Evolutionary conservation across 2,329 filamentous ascomycete species (phyloP), one percentile per base, ranked within the genome.

Genomic region (Sclerotinia minor): DNA sequence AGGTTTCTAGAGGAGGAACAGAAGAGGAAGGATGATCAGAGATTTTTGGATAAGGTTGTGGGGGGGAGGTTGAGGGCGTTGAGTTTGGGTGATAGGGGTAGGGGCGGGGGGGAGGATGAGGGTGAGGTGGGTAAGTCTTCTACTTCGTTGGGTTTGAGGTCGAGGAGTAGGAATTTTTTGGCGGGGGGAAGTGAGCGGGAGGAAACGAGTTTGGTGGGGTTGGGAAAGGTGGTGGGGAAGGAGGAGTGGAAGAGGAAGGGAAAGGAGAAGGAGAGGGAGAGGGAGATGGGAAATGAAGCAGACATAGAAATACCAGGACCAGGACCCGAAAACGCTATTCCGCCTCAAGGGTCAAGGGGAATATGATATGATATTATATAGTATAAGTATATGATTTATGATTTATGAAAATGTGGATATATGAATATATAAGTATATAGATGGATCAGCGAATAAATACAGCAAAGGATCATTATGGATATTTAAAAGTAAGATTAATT

Each of bases 41-140:
- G 26, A 2, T 60, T 60, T 35, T 60, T 60, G 44, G 58, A 47
- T 47, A 49, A 44, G 26, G 58, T 60, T 35, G 58, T 60, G 58
- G 58, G 58, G 2, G 44, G 58, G 2, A 32, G 58, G 13, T 49
- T 60, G 4, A 60, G 44, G 13, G 58, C 41, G 1, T 24, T 60
- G 0, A 60, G 58, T 60, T 60, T 49, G 7, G 58, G 58, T 1
- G 32, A 21, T 19, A 47, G 58, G 15, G 35, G 32, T 35, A 7
- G 5, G 32, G 32, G 58, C 49, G 58, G 58, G 58, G 2, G 44
- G 58, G 2, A 32, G 58, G 13, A 35, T 9, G 7, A 9, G 35
- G 41, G 47, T 60, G 57, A 26, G 6, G 41, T 5, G 21, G 13
- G 47, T 21, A 24, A 5, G 19, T 9, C 19, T 35, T 1, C 15